phyloP scores from a whole-genome alignment of 2,329 filamentous ascomycete species.

The Stemphylium vesicarium region DNA sequence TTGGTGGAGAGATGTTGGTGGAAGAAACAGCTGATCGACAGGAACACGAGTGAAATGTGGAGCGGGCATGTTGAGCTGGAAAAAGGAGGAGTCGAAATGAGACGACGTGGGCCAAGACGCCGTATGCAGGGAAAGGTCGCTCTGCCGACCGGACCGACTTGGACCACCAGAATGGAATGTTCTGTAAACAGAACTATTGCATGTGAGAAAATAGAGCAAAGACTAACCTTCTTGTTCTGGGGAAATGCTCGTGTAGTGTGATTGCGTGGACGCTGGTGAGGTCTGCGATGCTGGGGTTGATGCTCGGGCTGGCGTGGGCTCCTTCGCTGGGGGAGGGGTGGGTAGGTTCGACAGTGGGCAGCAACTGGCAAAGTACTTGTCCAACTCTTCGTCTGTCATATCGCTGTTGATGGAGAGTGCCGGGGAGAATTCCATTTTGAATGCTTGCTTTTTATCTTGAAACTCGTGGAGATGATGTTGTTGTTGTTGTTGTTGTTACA shows the following conservation, averaged over 20 bases:
- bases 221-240: slow-evolving; percentile 42
- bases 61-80: slow-evolving; percentile 8
- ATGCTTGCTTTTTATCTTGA: background rate
- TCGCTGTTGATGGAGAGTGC: slow-evolving; percentile 37
- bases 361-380: slow-evolving; percentile 48
- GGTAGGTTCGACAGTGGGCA: slow-evolving; percentile 50
- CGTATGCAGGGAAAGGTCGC: slow-evolving; percentile 29
- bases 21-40: slow-evolving; percentile 26
- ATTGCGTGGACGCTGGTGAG: background rate
- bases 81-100: slow-evolving; percentile 11
- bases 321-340: slow-evolving; percentile 48
- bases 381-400: slow-evolving; percentile 49
- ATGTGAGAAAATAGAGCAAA: slow-evolving; percentile 6
- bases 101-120: slow-evolving; percentile 22
- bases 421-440: slow-evolving; percentile 36
- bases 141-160: slow-evolving; percentile 20
- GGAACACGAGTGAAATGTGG: slow-evolving; percentile 19
- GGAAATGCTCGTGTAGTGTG: slow-evolving; percentile 12
- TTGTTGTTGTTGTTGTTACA: slow-evolving; percentile 1
- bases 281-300: slow-evolving; percentile 13
- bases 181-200: slow-evolving; percentile 22
- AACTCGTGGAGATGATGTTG: background rate
- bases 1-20: slow-evolving; percentile 15
- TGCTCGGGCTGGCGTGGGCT: slow-evolving; percentile 20
- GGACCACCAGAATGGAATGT: slow-evolving; percentile 25